These are phyloP conservation scores for Cercis canadensis DNA, from an alignment of 306 rosid genomes.

Conservation along the genomic window DNA sequence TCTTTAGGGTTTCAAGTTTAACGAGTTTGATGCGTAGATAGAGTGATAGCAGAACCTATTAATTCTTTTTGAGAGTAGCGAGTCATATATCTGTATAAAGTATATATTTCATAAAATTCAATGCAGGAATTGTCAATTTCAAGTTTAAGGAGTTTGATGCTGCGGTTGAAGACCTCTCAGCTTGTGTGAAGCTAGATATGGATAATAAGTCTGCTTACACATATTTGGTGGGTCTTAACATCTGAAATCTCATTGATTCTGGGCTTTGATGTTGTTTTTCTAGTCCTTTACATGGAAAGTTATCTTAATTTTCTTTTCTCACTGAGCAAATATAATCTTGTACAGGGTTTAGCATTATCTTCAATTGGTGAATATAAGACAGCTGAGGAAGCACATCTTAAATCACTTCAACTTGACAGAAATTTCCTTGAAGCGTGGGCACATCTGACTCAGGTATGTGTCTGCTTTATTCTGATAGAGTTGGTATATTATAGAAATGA, in stretches of 20 bases:
- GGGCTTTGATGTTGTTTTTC: slow-evolving; percentile 33
- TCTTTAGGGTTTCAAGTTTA: slow-evolving; percentile 11
- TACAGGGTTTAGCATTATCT: slow-evolving; percentile 82
- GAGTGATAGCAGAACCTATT: slow-evolving; percentile 15
- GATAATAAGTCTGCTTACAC: slow-evolving; percentile 81
- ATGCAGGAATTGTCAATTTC: slow-evolving; percentile 80
- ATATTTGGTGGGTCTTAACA: slow-evolving; percentile 67
- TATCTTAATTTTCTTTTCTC: slow-evolving; percentile 13
- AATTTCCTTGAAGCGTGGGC: slow-evolving; percentile 89
- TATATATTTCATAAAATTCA: slow-evolving; percentile 27
- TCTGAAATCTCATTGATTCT: slow-evolving; percentile 22
- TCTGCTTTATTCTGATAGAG: slow-evolving; percentile 21
- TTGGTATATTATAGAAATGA: slow-evolving; percentile 20
- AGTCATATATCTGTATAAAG: slow-evolving; percentile 23
- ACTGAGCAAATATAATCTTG: slow-evolving; percentile 39
- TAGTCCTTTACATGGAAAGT: slow-evolving; percentile 25
- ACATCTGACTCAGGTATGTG: slow-evolving; percentile 80
- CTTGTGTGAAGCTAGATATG: slow-evolving; percentile 73
- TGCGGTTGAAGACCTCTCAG: slow-evolving; percentile 78
- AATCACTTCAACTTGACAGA: slow-evolving; percentile 70
- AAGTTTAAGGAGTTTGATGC: slow-evolving; percentile 80
- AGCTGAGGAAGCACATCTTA: slow-evolving; percentile 88
- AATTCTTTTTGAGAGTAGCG: slow-evolving; percentile 6
- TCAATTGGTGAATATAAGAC: slow-evolving; percentile 79
- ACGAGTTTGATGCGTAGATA: slow-evolving; percentile 28